Base-by-base conservation (phyloP, 768 basidiomycete species). In the Inosperma sp. region DNA sequence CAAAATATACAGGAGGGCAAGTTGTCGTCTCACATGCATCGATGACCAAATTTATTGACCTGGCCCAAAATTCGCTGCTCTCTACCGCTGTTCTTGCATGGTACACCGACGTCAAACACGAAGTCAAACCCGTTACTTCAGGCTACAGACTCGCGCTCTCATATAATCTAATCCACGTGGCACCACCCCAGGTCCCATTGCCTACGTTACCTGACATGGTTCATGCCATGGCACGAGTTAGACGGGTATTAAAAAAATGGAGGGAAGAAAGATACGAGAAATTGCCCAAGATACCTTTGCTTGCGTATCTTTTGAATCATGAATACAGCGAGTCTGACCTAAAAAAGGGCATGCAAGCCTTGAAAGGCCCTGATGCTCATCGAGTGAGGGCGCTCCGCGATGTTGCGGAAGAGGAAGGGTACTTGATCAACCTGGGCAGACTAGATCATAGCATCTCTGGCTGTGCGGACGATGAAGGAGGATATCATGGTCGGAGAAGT, bases 61-160 rank as follows among this genome's bases (percentile, higher is more conserved):
- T 68, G 4, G 58, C 71, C 3, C 12, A 53, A 1, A 51, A 56
- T 10, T 72, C 73, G n/a, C 44, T 62, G 1, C 43, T 62, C 5
- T 58, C 59, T 3, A 76, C 73, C 0, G 61, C 72, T 1, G 59
- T 75, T 12, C 61, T 79, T 4, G 68, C 78, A 1, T 81, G 78
- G 76, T 78, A 80, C 56, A 78, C 75, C 22, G 78, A 78, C 48
- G 78, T 78, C 42, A 63, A 62, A 39, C 76, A 78, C 58, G 75
- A 76, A 64, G 70, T 79, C 52, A 75, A 74, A 51, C 71, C 73
- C 5, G 63, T 79, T 37, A 74, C 71, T 1, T 68, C 70, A 14
- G 79, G 79, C 4, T 77, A 75, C 50, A 72, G 75, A 1, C 68
- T 80, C 1, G 78, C 76, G 0, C 68, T 80, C 5, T 73, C 77